These are phyloP conservation scores for Nicotiana noctiflora DNA, from an alignment of 257 asterid species.

Conservation along the genomic window DNA sequence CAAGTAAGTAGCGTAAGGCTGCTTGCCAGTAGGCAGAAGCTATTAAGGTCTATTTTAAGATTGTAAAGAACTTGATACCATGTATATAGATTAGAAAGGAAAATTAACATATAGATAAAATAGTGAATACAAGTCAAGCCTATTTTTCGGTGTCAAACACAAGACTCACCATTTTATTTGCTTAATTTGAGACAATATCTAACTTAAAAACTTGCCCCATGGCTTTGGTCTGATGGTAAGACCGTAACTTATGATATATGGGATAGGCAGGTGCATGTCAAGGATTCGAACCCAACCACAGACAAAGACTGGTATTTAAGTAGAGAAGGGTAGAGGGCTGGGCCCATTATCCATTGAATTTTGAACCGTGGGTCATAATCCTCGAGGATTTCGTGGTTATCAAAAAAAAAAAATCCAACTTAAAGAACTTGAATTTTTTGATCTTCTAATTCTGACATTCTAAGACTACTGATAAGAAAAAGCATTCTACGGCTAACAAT, in stretches of 20 bases:
- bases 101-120: slow-evolving; percentile 2
- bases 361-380: no score
- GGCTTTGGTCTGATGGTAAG: no score
- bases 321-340: no score
- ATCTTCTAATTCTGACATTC: not conserved
- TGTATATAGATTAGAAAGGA: not conserved
- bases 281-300: no score
- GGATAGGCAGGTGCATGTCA: no score
- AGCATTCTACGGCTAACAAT: no score
- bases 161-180: not conserved
- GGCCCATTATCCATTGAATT: no score
- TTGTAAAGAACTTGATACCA: not conserved
- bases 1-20: not conserved
- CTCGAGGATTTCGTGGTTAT: no score
- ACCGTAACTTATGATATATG: no score
- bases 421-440: not conserved
- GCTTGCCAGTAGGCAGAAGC: not conserved
- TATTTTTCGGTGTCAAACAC: not conserved
- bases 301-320: no score
- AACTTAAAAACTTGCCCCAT: not conserved
- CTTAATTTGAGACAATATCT: not conserved
- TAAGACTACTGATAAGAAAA: not conserved
- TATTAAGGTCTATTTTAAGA: not conserved
- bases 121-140: not conserved
- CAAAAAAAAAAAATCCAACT: no score